A percentile compares a stretch with the other conserved stretches of the same genome.
Evolutionary conservation across 805 yeast species (phyloP).

Genomic region (Ogataea trehalophila): DNA sequence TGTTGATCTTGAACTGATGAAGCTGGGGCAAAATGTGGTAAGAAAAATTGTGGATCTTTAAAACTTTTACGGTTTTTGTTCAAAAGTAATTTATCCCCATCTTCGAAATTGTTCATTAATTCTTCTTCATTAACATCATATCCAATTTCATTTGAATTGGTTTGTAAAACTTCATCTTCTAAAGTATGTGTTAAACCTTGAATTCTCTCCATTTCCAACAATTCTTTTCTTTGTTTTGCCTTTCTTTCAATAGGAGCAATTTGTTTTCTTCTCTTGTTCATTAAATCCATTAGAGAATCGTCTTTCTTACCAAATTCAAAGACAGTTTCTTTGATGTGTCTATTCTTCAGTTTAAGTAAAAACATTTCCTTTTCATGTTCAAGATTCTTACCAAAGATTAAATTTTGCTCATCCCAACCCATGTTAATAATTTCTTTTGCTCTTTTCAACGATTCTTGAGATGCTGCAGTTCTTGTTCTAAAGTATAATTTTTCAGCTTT

Average conservation of each 20-base stretch:
- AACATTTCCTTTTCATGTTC: conserved; percentile 72
- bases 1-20: conserved; percentile 79
- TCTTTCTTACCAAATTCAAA: conserved; percentile 79
- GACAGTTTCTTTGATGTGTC: conserved; percentile 81
- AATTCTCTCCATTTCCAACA: conserved; percentile 65
- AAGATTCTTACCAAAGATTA: conserved; percentile 69
- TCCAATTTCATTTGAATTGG: conserved; percentile 34
- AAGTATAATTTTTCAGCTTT: conserved; percentile 87
- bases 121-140: conserved; percentile 42
- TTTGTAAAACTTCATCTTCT: conserved; percentile 67
- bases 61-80: conserved; percentile 41
- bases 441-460: conserved; percentile 79
- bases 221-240: conserved; percentile 63
- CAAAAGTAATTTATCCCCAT: conserved; percentile 38
- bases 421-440: conserved; percentile 68
- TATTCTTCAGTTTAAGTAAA: conserved; percentile 63
- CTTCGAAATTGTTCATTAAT: conserved; percentile 45
- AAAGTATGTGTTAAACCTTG: conserved; percentile 71
- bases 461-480: conserved; percentile 83
- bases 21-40: conserved; percentile 87
- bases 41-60: conserved; percentile 74
- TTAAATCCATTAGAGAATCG: conserved; percentile 69
- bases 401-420: conserved; percentile 89
- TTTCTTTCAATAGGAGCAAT: conserved; percentile 73
- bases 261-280: conserved; percentile 82